phyloP scores from a whole-genome alignment of 352 stramenopile genomes.

The Globisporangium mamillatum region DNA sequence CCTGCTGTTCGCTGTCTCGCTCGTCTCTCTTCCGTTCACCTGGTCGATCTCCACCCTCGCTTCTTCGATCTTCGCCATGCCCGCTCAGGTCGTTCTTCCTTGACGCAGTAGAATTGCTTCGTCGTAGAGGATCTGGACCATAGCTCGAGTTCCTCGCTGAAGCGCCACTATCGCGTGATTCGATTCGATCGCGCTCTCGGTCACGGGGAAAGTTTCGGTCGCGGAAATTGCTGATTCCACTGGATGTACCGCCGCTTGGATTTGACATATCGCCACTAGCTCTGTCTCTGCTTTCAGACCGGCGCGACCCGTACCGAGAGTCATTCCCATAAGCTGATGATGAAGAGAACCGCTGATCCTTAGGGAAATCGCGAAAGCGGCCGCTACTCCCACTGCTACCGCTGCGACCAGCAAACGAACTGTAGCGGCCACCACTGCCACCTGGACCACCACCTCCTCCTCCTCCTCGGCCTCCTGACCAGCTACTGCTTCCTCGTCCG shows the following conservation, averaged over 20 bases:
- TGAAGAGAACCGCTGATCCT: slow-evolving; percentile 20
- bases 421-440: slow-evolving; percentile 24
- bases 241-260: slow-evolving; percentile 1
- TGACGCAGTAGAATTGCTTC: slow-evolving; percentile 16
- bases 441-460: slow-evolving; percentile 11
- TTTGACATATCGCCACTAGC: slow-evolving; percentile 23
- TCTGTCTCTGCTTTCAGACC: slow-evolving; percentile 48
- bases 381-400: slow-evolving; percentile 18
- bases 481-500: slow-evolving; percentile 16
- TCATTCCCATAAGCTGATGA: slow-evolving; percentile 17
- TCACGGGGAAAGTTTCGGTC: slow-evolving; percentile 35
- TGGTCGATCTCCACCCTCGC: slow-evolving; percentile 4
- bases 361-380: slow-evolving; percentile 37
- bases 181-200: slow-evolving; percentile 22
- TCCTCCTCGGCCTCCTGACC: slow-evolving; percentile 17
- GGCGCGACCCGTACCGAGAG: slow-evolving; percentile 19
- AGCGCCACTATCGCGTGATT: slow-evolving; percentile 26
- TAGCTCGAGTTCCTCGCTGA: slow-evolving; percentile 16
- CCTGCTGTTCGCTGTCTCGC: slow-evolving; percentile 24
- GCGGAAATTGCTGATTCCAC: slow-evolving; percentile 25
- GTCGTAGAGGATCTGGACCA: slow-evolving; percentile 19
- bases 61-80: slow-evolving; percentile 26
- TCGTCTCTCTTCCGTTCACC: slow-evolving; percentile 14
- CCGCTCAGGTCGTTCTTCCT: slow-evolving; percentile 25
- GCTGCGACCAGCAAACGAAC: slow-evolving; percentile 7